phyloP scores from a whole-genome alignment of 306 rosid genomes.

The Trifolium pratense region DNA sequence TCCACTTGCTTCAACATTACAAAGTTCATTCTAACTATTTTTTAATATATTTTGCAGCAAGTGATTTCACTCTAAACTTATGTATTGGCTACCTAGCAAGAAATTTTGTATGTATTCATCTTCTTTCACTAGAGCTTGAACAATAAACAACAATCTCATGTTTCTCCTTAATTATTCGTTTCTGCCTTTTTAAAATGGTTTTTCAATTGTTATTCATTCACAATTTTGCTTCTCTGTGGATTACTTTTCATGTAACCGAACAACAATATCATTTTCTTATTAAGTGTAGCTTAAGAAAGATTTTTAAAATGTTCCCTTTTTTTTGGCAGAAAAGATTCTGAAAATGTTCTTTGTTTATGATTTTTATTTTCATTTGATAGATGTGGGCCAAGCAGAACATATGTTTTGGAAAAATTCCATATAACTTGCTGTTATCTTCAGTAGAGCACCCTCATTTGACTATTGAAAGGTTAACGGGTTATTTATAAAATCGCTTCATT shows the following conservation, averaged over 20 bases:
- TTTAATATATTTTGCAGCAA: slow-evolving; percentile 57
- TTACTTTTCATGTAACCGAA: slow-evolving; percentile 16
- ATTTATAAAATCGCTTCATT: slow-evolving; percentile 36
- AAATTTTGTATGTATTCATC: slow-evolving; percentile 71
- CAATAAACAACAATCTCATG: slow-evolving; percentile 23
- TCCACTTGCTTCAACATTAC: slow-evolving; percentile 15
- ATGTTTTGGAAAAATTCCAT: slow-evolving; percentile 58
- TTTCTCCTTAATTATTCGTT: slow-evolving; percentile 12
- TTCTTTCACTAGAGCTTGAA: slow-evolving; percentile 31
- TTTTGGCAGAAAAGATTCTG: background rate
- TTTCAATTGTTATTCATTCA: slow-evolving; percentile 24
- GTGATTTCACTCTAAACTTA: slow-evolving; percentile 54
- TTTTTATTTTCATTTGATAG: slow-evolving; percentile 50
- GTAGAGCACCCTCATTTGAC: slow-evolving; percentile 66
- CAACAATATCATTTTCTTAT: slow-evolving; percentile 13
- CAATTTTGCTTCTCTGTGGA: slow-evolving; percentile 4
- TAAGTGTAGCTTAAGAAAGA: background rate
- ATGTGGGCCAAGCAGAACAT: slow-evolving; percentile 61
- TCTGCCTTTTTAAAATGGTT: background rate
- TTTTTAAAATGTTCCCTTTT: background rate
- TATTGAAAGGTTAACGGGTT: slow-evolving; percentile 65
- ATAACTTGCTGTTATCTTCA: slow-evolving; percentile 56
- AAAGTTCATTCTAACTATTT: slow-evolving; percentile 45
- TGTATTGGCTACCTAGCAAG: slow-evolving; percentile 75
- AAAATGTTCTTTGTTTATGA: slow-evolving; percentile 23